Base-by-base conservation (phyloP, 2,329 filamentous ascomycete genomes). In the Colletotrichum lentis region DNA sequence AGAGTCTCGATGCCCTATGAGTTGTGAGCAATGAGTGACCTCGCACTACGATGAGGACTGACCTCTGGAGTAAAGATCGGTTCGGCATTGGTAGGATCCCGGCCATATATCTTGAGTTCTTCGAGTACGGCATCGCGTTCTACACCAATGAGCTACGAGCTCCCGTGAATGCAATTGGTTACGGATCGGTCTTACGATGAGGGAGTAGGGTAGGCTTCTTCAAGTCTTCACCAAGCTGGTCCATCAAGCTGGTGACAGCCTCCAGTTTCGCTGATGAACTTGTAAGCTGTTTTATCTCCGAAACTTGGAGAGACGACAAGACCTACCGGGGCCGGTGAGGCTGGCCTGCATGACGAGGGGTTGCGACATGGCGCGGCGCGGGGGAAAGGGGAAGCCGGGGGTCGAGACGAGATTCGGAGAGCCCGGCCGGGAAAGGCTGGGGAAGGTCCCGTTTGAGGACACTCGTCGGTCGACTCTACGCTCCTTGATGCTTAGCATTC, bases 41-140 rank as follows among this genome's bases (percentile, higher is more conserved):
- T 59, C 14, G 4, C 35, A 37, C n/a, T 43, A 18, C 6, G 35
- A 22, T 52, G 24, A 27, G 61, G 6, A 72, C 82, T 71, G 83
- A 91, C 93, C 79, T 90, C 83, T 77, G 87, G 86, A n/a, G 91
- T 91, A 79, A 96, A 97, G 66, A 98, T 95, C 1, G 93, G 91
- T 66, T 91, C 91, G 35, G 94, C 89, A 78, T 92, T 84, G 37
- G 81, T 82, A 8, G 90, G 87, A 73, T 91, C 89, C 69, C 94
- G 89, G 7, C 94, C 91, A 74, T 92, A 87, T 39, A 94, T 82
- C 78, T 97, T 97, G 56, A 97, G 83, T 73, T 93, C 81, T 72
- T 90, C 88, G 4, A 91, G 78, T 14, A 83, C 82, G 11, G 83
- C 79, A 73, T 88, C 86, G 70, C 88, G 86, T 74, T 92, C 91